Evolutionary conservation across 305 asterid species (phyloP).

Genomic region (Fraxinus ornus): DNA sequence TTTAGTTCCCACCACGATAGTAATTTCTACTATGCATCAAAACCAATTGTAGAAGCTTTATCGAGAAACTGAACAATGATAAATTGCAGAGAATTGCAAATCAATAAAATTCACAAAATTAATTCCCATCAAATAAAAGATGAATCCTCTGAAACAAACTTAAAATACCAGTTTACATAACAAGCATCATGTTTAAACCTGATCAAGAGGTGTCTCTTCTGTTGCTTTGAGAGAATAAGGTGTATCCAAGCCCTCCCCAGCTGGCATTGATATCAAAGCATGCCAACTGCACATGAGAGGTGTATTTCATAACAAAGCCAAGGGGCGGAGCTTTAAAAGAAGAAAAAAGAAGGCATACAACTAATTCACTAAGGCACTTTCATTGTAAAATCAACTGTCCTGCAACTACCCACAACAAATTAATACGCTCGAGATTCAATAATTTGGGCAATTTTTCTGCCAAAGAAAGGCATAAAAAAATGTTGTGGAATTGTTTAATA

Average conservation of each 20-base stretch:
- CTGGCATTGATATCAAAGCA: slow-evolving; percentile 76
- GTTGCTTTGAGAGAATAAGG: slow-evolving; percentile 71
- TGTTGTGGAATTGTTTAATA: neutral
- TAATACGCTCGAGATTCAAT: slow-evolving; percentile 4
- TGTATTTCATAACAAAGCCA: slow-evolving; percentile 27
- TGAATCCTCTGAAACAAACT: slow-evolving; percentile 1
- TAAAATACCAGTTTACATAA: neutral
- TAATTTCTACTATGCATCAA: neutral
- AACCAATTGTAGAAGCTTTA: slow-evolving; percentile 5
- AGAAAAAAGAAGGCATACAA: slow-evolving; percentile 14
- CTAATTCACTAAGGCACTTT: slow-evolving; percentile 8
- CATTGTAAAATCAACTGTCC: neutral
- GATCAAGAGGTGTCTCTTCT: slow-evolving; percentile 76
- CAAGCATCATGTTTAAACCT: slow-evolving; percentile 43
- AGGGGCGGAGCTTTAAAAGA: slow-evolving; percentile 16
- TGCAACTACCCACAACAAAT: neutral
- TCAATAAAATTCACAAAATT: neutral
- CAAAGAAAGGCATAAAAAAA: neutral
- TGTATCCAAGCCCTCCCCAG: slow-evolving; percentile 65
- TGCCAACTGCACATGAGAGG: slow-evolving; percentile 69
- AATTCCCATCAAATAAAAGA: neutral
- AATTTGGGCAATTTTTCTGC: neutral
- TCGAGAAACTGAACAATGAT: slow-evolving; percentile 11
- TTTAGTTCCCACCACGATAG: neutral
- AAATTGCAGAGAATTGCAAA: neutral